Evolutionary conservation across 768 basidiomycete species (phyloP), one percentile per base, ranked within the genome.

Genomic region (Strobilomyces echinocephalus): DNA sequence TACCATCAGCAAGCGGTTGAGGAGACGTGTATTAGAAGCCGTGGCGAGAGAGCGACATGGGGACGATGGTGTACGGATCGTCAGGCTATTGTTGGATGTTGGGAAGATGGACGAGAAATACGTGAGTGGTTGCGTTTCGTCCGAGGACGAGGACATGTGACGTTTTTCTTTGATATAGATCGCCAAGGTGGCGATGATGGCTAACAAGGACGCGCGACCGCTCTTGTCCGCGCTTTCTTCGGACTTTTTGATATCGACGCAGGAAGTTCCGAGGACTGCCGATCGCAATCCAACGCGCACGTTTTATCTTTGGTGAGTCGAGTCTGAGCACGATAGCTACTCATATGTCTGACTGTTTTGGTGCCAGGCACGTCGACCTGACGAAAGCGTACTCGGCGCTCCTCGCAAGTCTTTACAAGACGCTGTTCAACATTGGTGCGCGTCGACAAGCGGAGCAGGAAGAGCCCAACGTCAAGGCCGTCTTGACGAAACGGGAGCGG

Each of bases 91-190:
- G 33, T 65, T 90, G 50, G 83, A 87, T 53, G 84, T 84, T 5
- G 93, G 91, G 7, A 97, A 97, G 70, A 85, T 94, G 79, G 91
- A 94, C 58, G 95, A 97, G 71, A 93, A 95, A 66, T 91, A 93
- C 71, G 95, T 91, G 50, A 55, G 79, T 59, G 34, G 10, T 16
- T 10, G 14, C 21, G 4, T 52, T n/a, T 38, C 16, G 21, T 41
- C 34, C 44, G 26, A 55, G 38, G 41, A 26, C 30, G 21, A n/a
- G 20, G 8, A 6, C 43, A 0, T 15, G 12, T 54, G 36, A 64
- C 26, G 34, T 24, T 46, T 24, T 39, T 16, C 30, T 36, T n/a
- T 16, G 26, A n/a, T 30, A 14, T 60, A 98, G 95, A 84, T 99
- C 45, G 88, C 91, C 30, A 95, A 95, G 69, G 76, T 87, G 46